Conservation (phyloP, 352 stramenopile genomes). For the Phytophthora pluvialis region DNA sequence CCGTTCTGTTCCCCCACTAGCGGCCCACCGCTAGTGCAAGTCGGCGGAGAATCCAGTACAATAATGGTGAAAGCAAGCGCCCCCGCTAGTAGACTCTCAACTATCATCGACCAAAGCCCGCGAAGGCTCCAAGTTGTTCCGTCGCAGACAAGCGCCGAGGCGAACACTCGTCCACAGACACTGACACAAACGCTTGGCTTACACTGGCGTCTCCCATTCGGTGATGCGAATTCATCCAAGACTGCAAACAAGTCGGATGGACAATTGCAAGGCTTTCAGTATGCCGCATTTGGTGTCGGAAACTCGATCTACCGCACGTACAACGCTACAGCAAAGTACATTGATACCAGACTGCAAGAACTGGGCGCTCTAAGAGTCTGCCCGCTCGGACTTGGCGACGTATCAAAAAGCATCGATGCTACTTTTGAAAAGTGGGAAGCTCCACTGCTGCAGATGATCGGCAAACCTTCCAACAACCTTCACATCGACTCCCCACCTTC, state of each 20-base stretch:
- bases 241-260: conserved; percentile 22
- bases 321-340: conserved; percentile 74
- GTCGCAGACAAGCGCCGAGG: not conserved
- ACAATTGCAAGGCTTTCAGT: conserved; percentile 65
- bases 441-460: conserved; percentile 45
- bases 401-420: conserved; percentile 86
- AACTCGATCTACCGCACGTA: conserved; percentile 89
- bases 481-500: not conserved
- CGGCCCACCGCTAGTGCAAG: not conserved
- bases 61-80: not conserved
- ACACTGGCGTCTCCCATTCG: conserved; percentile 9
- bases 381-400: conserved; percentile 91
- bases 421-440: conserved; percentile 55
- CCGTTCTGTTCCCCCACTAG: not conserved
- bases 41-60: not conserved
- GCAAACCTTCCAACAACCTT: no score
- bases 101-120: not conserved
- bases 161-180: not conserved
- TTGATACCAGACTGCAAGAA: conserved; percentile 83
- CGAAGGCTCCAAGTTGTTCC: not conserved
- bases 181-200: not conserved
- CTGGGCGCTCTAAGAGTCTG: conserved; percentile 81
- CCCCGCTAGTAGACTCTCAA: not conserved
- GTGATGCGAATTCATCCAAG: conserved; percentile 2
- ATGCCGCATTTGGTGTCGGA: conserved; percentile 95